These are phyloP conservation scores for Reticulascus tulasneorum DNA, from an alignment of 2,329 filamentous ascomycete genomes.

Conservation along the genomic window DNA sequence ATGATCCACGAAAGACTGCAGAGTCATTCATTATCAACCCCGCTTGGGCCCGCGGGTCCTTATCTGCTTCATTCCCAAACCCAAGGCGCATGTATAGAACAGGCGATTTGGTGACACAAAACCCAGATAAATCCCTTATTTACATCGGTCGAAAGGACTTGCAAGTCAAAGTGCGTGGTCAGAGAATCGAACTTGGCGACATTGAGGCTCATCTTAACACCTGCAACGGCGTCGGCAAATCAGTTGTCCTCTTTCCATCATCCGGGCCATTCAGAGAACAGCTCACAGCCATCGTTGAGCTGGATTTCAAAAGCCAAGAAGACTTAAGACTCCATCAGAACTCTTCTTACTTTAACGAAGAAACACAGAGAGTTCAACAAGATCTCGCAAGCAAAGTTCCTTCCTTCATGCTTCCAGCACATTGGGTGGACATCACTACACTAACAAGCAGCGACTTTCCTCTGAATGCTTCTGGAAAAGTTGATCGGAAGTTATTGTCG, in stretches of 20 bases:
- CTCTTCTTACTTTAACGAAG: not conserved
- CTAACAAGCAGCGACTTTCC: not conserved
- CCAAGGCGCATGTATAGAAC: conserved; percentile 35
- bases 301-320: not conserved
- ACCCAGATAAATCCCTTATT: conserved; percentile 8
- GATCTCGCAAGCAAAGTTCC: conserved; percentile 1
- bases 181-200: conserved; percentile 19
- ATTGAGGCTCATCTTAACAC: conserved; percentile 10
- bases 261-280: not conserved
- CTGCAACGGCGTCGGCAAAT: not conserved
- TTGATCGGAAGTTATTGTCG: not conserved
- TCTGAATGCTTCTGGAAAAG: not conserved
- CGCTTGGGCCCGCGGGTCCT: conserved; percentile 27
- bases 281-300: conserved; percentile 4
- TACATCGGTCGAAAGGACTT: conserved; percentile 17
- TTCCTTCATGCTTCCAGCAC: conserved; percentile 2
- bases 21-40: conserved; percentile 39
- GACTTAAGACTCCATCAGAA: rapidly evolving
- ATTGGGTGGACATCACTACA: not conserved
- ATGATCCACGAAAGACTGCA: conserved; percentile 39
- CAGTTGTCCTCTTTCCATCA: conserved; percentile 3
- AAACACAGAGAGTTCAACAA: not conserved
- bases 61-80: no score
- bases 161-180: conserved; percentile 19
- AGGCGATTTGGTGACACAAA: conserved; percentile 33